Base-by-base conservation (phyloP, 2,329 filamentous ascomycete genomes). In the Fusarium staphyleae region DNA sequence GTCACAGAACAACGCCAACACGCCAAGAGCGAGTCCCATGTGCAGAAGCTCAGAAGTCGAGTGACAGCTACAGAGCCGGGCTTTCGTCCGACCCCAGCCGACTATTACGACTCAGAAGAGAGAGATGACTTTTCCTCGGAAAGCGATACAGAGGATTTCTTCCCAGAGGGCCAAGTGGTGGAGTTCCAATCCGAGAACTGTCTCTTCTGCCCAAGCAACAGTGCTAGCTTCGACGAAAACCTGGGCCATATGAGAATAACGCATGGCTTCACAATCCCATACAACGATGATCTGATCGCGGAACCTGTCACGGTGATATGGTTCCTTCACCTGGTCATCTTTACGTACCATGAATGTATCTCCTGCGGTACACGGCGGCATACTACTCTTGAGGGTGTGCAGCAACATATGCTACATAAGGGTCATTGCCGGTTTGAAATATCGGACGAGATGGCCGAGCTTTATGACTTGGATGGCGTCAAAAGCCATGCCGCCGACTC, bases 381-480 rank as follows among this genome's bases (percentile, higher is more conserved):
- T 0, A 22, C 4, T 22, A 79, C 75, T 0, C 68, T 71, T 0
- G 70, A 78, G 42, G 81, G 74, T 0, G 75, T 77, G 0, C 78
- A 80, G 55, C 78, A 81, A 29, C 82, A 83, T 47, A 83, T 82
- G 80, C 60, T 68, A 0, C 73, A 68, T 3, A 81, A 78, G 40
- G 75, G 77, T 0, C 79, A 83, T 50, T 82, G 80, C 59, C 73
- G 67, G 16, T 69, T 81, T 30, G 70, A 79, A 24, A 60, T 77
- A 0, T 46, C 66, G 0, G 63, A 67, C 3, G 56, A 69, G 4
- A 71, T 68, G 16, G 70, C 70, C 0, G 76, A 79, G 34, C 78
- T 79, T 44, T 80, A 76, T 45, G 69, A 77, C 9, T 37, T 60
- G 0, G 55, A 60, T 46, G 47, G 2, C 12, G 46, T 0, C 45